phyloP scores from a whole-genome alignment of 1,139 yeast genomes.

The Candida glucosophila region DNA sequence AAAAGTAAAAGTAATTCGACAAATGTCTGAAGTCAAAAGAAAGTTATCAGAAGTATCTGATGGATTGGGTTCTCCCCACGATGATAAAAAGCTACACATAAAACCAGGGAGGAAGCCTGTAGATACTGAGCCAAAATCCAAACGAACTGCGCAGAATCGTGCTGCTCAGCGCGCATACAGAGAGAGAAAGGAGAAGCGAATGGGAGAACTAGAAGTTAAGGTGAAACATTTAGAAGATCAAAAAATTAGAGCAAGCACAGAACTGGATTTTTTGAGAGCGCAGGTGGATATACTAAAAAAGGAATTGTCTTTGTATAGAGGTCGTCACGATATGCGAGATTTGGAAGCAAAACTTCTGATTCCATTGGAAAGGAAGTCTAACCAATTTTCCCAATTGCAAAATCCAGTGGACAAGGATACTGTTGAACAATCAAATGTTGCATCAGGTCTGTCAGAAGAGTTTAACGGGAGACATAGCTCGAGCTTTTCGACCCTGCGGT shows the following conservation, averaged over 20 bases:
- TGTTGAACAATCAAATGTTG: background rate
- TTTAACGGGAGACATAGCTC: too few species aligned
- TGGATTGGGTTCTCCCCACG: constrained; percentile 14
- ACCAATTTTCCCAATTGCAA: constrained; percentile 19
- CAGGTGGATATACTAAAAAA: constrained; percentile 70
- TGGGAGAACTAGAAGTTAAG: constrained; percentile 79
- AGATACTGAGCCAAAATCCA: constrained; percentile 71
- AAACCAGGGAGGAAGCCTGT: constrained; percentile 62
- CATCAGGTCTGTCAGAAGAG: too few species aligned
- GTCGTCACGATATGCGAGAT: constrained; percentile 30
- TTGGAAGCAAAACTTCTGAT: constrained; percentile 8
- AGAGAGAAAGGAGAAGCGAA: constrained; percentile 82
- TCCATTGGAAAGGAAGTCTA: constrained; percentile 23
- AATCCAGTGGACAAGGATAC: constrained; percentile 3
- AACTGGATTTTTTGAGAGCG: constrained; percentile 62
- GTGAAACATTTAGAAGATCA: constrained; percentile 65
- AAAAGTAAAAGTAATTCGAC: background rate
- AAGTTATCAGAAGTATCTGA: constrained; percentile 19
- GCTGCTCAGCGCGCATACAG: constrained; percentile 97
- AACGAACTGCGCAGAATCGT: constrained; percentile 92
- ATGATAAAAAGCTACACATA: constrained; percentile 30
- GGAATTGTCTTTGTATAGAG: constrained; percentile 62
- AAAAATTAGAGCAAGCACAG: constrained; percentile 54
- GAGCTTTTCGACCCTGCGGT: constrained; percentile 3
- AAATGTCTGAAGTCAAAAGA: constrained; percentile 30